Conservation (phyloP, 192 early-diverging fungal species). For the Coemansia sp. region DNA sequence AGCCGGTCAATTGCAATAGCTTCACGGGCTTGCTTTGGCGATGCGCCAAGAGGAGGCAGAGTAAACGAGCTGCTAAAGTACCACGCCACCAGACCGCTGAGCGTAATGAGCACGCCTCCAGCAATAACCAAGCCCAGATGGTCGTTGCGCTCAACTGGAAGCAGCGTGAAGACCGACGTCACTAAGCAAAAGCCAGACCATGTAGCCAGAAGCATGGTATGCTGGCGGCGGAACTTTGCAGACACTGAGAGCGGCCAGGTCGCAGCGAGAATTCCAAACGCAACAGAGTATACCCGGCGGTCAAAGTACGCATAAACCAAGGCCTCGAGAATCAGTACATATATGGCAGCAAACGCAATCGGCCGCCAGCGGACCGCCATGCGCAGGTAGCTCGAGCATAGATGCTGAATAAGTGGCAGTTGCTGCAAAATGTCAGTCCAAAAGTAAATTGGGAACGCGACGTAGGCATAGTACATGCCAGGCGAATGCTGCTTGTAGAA, state of each 20-base stretch:
- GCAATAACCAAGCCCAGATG: constrained; percentile 66
- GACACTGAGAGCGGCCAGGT: constrained; percentile 71
- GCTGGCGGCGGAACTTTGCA: constrained; percentile 52
- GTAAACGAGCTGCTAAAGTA: constrained; percentile 39
- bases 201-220: constrained; percentile 54
- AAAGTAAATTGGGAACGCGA: constrained; percentile 84
- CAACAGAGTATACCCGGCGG: constrained; percentile 60
- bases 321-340: constrained; percentile 74
- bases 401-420: constrained; percentile 36
- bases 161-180: constrained; percentile 84
- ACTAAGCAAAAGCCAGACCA: constrained; percentile 74
- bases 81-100: constrained; percentile 55
- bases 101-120: constrained; percentile 40
- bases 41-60: constrained; percentile 36
- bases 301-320: constrained; percentile 90
- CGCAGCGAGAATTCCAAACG: constrained; percentile 67
- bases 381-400: constrained; percentile 24
- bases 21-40: constrained; percentile 25
- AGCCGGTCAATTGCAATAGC: constrained; percentile 39
- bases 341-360: constrained; percentile 54
- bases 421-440: constrained; percentile 71
- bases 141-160: constrained; percentile 88
- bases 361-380: constrained; percentile 41
- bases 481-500: constrained; percentile 81
- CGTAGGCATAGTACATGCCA: constrained; percentile 85